Percentiles rank a stretch among this genome's conserved stretches.
Conservation (phyloP, 2,329 filamentous ascomycete genomes). For the Fusarium pseudonygamai region DNA sequence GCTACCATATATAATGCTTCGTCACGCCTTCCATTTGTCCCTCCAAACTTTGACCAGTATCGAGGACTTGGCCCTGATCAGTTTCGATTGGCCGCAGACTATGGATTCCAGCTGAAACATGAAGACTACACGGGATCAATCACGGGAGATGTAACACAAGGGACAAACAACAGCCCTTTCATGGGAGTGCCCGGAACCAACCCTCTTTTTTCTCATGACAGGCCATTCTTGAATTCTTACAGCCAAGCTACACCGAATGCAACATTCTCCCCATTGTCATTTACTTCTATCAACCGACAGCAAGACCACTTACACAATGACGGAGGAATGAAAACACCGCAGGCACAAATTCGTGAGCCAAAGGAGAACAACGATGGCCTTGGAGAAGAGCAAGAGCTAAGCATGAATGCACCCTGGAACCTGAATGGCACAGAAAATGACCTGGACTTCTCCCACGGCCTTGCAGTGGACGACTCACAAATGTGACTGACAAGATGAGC, state of each 20-base stretch:
- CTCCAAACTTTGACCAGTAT: constrained; percentile 35
- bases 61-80: constrained; percentile 40
- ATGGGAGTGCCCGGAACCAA: constrained; percentile 45
- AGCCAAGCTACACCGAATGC: constrained; percentile 35
- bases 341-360: constrained; percentile 41
- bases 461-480: constrained; percentile 40
- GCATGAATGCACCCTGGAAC: constrained; percentile 39
- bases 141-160: constrained; percentile 32
- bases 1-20: constrained; percentile 45
- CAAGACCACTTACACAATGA: constrained; percentile 29
- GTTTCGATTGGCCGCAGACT: constrained; percentile 39
- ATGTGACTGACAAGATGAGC: constrained; percentile 25
- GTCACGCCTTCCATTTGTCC: constrained; percentile 44
- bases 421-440: constrained; percentile 34
- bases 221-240: constrained; percentile 43
- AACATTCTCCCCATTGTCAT: constrained; percentile 41
- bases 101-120: constrained; percentile 42
- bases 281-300: constrained; percentile 45
- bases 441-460: constrained; percentile 36
- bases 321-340: constrained; percentile 38
- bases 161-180: constrained; percentile 38
- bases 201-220: constrained; percentile 47
- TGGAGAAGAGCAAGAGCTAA: constrained; percentile 39
- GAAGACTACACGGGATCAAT: constrained; percentile 39
- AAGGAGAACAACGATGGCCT: constrained; percentile 28